These are phyloP conservation scores for Monosporascus sp. DNA, from an alignment of 2,329 filamentous ascomycete genomes.

Conservation along the genomic window DNA sequence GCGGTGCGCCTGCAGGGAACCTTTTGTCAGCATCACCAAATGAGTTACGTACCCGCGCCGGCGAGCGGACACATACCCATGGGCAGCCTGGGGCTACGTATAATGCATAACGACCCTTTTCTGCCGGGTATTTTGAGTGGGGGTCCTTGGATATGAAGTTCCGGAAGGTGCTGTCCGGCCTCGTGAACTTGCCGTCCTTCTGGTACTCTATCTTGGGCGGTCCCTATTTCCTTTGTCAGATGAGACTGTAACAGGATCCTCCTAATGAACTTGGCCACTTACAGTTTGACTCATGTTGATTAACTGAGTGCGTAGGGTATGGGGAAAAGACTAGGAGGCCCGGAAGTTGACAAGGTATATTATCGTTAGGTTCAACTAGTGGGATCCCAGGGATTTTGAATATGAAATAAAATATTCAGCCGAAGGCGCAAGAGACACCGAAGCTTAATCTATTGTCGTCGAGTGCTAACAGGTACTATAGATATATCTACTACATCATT, in stretches of 20 bases:
- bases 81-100: conserved; percentile 59
- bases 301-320: neutral
- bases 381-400: too few relatives aligned
- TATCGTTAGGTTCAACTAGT: too few relatives aligned
- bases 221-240: neutral
- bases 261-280: neutral
- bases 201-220: conserved; percentile 21
- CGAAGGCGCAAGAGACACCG: too few relatives aligned
- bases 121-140: conserved; percentile 48
- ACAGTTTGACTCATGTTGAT: neutral
- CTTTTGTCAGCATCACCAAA: too few relatives aligned
- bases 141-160: conserved; percentile 47
- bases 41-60: neutral
- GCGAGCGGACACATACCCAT: conserved; percentile 42
- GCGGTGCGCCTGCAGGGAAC: conserved; percentile 53
- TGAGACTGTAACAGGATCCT: neutral
- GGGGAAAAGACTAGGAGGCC: neutral
- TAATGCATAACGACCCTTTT: conserved; percentile 55
- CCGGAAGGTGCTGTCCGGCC: conserved; percentile 50
- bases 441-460: too few relatives aligned
- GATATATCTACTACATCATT: too few relatives aligned
- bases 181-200: conserved; percentile 45
- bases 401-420: too few relatives aligned
- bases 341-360: too few relatives aligned
- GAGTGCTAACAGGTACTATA: too few relatives aligned